These are phyloP conservation scores for Rehmannia glutinosa DNA, from an alignment of 257 asterid genomes.

Conservation along the genomic window DNA sequence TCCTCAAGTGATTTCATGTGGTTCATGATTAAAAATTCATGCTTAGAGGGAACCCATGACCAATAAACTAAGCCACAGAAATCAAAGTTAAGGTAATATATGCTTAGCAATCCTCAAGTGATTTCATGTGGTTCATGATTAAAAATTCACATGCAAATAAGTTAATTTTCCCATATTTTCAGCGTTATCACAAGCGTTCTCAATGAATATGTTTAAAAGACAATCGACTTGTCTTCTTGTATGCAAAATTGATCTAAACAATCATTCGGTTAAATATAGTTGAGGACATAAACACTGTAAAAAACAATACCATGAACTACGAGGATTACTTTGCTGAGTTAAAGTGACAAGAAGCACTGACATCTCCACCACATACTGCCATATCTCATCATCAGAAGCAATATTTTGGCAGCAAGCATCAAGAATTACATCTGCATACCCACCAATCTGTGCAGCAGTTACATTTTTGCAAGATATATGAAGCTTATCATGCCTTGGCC, in stretches of 20 bases:
- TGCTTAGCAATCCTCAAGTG: neutral
- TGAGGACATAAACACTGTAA: neutral
- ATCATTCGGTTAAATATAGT: neutral
- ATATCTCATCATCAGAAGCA: constrained; percentile 78
- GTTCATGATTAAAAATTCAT: neutral
- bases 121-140: neutral
- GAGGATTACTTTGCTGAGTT: constrained; percentile 76
- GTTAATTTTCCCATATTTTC: neutral
- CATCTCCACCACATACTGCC: constrained; percentile 81
- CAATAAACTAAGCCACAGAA: neutral
- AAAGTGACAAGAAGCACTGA: constrained; percentile 68
- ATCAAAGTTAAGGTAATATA: neutral
- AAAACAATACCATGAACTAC: constrained; percentile 70
- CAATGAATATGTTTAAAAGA: neutral
- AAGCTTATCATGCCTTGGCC: constrained; percentile 90
- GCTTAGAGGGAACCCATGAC: neutral
- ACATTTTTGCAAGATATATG: constrained; percentile 63
- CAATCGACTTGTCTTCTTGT: constrained; percentile 1
- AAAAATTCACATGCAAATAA: neutral
- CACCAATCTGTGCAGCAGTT: constrained; percentile 68
- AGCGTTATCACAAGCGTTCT: neutral
- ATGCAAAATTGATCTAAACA: neutral
- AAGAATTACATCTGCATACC: constrained; percentile 75
- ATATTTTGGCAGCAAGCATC: constrained; percentile 92
- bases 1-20: neutral